Base-by-base conservation (phyloP, 108 stramenopile genomes). In the Cyclotella baltica region DNA sequence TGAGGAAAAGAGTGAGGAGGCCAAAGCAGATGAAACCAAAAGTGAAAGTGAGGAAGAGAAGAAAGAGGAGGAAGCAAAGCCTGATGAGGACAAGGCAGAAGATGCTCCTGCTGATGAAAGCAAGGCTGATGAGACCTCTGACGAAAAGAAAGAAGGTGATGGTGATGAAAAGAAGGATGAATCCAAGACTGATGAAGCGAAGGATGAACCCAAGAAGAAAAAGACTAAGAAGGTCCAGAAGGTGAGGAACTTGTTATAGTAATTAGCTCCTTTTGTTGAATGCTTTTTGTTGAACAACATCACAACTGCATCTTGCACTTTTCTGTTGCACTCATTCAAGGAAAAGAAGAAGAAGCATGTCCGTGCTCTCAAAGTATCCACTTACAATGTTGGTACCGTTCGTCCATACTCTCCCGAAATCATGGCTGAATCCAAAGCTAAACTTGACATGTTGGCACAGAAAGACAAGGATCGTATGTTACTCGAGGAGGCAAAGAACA, bases 401-500 rank as follows among this genome's bases (percentile, higher is more conserved):
- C 90, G 88, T 34, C 91, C 93, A 1, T 83, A 88, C 73, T 83
- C 87, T 16, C 73, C 68, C 13, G 88, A 87, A 40, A 76, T 94
- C 59, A 76, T 89, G 81, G 93, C 81, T 40, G 91, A 95, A 67
- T 97, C 95, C 77, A 78, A 83, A 43, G 90, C 88, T 51, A 93
- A 98, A 76, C 92, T 92, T 19, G 85, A 73, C 6, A 84, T 85
- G 46, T 81, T 94, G 35, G 95, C 90, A 11, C 75, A 78, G 23
- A 91, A 89, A 70, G 98, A 99, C 46, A 88, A 90, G 83, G 92
- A 92, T 55, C 92, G 94, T 27, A 86, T 92, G 52, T 84, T 88
- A 74, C 88, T 97, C 29, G 93, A 96, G 77, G 95, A 92, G 66
- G 95, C 97, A 18, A 93, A 93, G 79, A 99, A 99, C 81, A 88